Base-by-base conservation (phyloP, 1,139 yeast genomes). In the Scheffersomyces segobiensis region DNA sequence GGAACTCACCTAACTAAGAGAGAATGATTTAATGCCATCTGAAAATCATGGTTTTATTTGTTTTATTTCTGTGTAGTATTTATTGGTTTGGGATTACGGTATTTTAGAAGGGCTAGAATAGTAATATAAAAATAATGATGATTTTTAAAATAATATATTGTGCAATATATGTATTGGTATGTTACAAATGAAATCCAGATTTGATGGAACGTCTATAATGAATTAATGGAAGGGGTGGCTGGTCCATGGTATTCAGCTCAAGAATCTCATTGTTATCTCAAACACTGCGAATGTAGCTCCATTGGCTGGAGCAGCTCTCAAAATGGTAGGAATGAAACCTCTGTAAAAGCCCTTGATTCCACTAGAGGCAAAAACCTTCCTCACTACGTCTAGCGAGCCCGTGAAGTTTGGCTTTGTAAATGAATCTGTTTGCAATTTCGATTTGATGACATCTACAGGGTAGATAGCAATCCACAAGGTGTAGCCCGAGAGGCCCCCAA, bases 291-390 rank as follows among this genome's bases (percentile, higher is more conserved):
- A 93, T 0, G 98, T 93, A 42, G 97, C 97, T 55, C 97, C 98
- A 70, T 93, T 93, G 19, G 96, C 98, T 3, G 98, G 98, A 2
- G 97, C 97, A 56, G 98, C 98, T 75, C 98, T 88, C 65, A 93
- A 79, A 62, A 93, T 86, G 1, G 98, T 93, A 54, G 98, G 97
- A 22, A 87, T 74, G 70, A 93, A 92, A 0, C 98, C 98, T 73
- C 89, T 87, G 75, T 91, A 88, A 69, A 93, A 91, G 0, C 97
- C 97, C 65, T 80, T 80, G 56, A 87, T 63, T 46, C 98, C 98
- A 56, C 80, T 79, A 8, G 79, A 80, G 53, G 71, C 72, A 71
- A 77, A 81, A 21, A 91, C 81, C 61, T 81, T 80, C 60, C 71
- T 80, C 22, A 84, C 75, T 39, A 91, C 96, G 59, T 82, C 83